Percentiles rank a stretch among this genome's conserved stretches.
Evolutionary conservation across 805 yeast species (phyloP).

Genomic region (Zygoascus bituminiphila): DNA sequence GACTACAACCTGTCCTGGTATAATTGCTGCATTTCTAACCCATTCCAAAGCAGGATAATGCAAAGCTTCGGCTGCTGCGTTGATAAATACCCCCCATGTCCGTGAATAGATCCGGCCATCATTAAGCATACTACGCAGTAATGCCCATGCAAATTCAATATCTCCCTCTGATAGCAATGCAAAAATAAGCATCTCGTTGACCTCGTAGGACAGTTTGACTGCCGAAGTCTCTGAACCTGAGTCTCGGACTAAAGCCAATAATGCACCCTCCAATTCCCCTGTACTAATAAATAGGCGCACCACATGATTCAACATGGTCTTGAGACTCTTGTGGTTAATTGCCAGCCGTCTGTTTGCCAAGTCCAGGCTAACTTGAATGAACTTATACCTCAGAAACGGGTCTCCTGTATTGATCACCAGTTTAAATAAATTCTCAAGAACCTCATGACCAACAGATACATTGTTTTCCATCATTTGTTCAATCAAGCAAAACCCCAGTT

Average conservation of each 20-base stretch:
- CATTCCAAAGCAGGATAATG: conserved; percentile 23
- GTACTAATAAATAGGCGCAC: conserved; percentile 16
- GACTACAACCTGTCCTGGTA: conserved; percentile 26
- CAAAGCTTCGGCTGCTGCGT: conserved; percentile 16
- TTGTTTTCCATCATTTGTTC: conserved; percentile 3
- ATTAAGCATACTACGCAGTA: conserved; percentile 17
- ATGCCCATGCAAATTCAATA: conserved; percentile 21
- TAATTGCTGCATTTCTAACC: conserved; percentile 21
- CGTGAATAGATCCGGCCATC: conserved; percentile 21
- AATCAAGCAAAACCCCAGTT: conserved; percentile 1
- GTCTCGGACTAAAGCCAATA: conserved; percentile 19
- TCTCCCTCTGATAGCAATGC: conserved; percentile 22
- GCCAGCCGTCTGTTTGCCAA: not conserved
- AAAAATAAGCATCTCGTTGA: conserved; percentile 23
- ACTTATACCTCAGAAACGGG: conserved; percentile 4
- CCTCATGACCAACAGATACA: not conserved
- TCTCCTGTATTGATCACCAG: conserved; percentile 7
- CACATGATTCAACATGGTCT: conserved; percentile 11
- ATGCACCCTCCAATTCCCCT: conserved; percentile 18
- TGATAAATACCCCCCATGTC: conserved; percentile 27
- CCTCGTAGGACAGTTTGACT: conserved; percentile 4
- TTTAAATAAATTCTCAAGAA: conserved; percentile 4
- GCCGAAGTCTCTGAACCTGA: conserved; percentile 13
- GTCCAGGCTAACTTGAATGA: not conserved
- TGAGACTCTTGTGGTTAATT: not conserved